A percentile compares a stretch with the other conserved stretches of the same genome.
phyloP scores from a whole-genome alignment of 495 filamentous ascomycete species.

The Podospora comata region DNA sequence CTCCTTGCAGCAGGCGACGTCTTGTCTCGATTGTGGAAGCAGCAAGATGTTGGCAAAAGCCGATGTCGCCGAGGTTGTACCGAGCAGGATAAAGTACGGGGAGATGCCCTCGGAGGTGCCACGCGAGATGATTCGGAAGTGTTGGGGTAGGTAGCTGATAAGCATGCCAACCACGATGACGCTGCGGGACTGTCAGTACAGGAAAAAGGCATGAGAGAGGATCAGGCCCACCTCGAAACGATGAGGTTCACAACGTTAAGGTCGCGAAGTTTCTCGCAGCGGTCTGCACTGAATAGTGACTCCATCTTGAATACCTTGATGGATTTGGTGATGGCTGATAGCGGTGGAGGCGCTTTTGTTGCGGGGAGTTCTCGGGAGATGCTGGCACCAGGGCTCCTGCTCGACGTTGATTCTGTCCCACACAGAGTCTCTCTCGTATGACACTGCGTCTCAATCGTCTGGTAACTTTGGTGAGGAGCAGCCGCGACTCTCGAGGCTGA shows the following conservation, averaged over 20 bases:
- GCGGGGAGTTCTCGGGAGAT: not conserved
- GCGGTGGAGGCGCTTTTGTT: not conserved
- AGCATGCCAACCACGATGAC: constrained; percentile 88
- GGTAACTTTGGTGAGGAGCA: not conserved
- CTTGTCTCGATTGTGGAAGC: constrained; percentile 69
- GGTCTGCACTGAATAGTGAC: constrained; percentile 32
- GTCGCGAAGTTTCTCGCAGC: constrained; percentile 51
- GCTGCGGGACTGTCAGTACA: constrained; percentile 42
- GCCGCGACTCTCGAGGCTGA: not conserved
- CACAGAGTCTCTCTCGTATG: not conserved
- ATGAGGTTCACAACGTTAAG: constrained; percentile 58
- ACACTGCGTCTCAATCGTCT: not conserved
- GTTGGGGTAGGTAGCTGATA: constrained; percentile 91
- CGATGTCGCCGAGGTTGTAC: constrained; percentile 80
- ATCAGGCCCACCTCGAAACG: constrained; percentile 51
- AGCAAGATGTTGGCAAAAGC: constrained; percentile 88
- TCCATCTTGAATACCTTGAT: constrained; percentile 32
- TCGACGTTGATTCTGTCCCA: not conserved
- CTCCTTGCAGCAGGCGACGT: constrained; percentile 78
- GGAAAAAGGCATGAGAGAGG: constrained; percentile 16
- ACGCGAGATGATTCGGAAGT: constrained; percentile 80
- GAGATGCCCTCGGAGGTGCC: constrained; percentile 94
- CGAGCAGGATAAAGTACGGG: constrained; percentile 88
- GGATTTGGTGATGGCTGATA: not conserved
- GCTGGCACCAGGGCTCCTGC: not conserved